Conservation (phyloP, 352 stramenopile species). For the Elongisporangium senticosum region DNA sequence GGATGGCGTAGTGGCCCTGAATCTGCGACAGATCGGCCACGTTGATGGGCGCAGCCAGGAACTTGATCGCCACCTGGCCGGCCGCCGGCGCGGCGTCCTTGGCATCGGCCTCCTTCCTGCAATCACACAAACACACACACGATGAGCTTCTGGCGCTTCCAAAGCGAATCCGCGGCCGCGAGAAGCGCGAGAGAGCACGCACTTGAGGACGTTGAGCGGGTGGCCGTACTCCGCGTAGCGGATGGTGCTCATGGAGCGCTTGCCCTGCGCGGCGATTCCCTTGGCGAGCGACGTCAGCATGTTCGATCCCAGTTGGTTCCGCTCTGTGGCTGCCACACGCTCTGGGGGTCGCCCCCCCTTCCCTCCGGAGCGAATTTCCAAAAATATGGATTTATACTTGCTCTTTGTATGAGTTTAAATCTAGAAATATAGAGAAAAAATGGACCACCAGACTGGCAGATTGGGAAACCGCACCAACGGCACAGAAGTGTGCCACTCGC, state of each 20-base stretch:
- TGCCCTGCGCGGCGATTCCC: conserved; percentile 32
- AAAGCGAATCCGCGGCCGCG: background rate
- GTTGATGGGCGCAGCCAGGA: conserved; percentile 87
- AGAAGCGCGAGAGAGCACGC: conserved; percentile 3
- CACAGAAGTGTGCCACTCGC: background rate
- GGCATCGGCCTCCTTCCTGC: conserved; percentile 61
- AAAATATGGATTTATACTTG: conserved; percentile 1
- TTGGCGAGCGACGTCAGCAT: conserved; percentile 68
- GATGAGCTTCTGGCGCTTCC: background rate
- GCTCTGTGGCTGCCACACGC: background rate
- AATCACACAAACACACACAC: background rate
- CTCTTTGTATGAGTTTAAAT: conserved; percentile 3
- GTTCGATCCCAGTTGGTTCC: conserved; percentile 3
- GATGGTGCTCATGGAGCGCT: conserved; percentile 67
- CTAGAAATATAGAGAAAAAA: conserved; percentile 9
- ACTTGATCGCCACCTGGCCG: conserved; percentile 81
- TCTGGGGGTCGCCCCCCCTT: background rate
- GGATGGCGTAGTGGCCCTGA: conserved; percentile 78
- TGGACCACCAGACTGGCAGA: background rate
- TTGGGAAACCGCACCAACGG: background rate
- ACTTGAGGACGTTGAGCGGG: conserved; percentile 62
- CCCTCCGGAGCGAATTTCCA: background rate
- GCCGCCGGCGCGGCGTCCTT: conserved; percentile 39
- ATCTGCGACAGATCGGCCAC: conserved; percentile 86
- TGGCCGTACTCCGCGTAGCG: conserved; percentile 73